Conservation (phyloP, 2,329 filamentous ascomycete genomes). For the Pseudocercospora musae region DNA sequence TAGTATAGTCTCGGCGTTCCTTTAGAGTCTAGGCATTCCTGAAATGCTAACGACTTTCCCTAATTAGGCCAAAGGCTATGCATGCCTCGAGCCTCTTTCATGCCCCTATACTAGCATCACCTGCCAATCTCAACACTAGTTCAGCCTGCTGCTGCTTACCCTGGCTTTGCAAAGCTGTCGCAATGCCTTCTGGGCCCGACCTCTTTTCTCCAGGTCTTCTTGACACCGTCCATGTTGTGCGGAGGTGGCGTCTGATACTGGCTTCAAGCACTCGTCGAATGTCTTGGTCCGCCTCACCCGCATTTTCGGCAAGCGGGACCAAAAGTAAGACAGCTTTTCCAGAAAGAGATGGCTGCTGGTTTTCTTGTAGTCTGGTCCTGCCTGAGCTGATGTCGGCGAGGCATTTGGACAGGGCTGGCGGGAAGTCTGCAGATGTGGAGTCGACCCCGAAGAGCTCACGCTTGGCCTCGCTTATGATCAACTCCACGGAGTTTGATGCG, state of each 20-base stretch:
- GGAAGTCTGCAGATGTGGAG: constrained; percentile 65
- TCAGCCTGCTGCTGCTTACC: background rate
- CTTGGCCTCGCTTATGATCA: constrained; percentile 66
- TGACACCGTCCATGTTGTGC: constrained; percentile 3
- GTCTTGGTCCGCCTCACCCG: constrained; percentile 50
- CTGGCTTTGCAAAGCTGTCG: background rate
- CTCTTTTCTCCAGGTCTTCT: constrained; percentile 5
- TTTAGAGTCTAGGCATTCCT: no score
- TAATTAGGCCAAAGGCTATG: no score
- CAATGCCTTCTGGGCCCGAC: background rate
- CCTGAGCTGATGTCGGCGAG: constrained; percentile 60
- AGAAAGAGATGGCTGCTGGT: constrained; percentile 39
- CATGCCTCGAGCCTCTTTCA: no score
- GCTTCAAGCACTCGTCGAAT: constrained; percentile 51
- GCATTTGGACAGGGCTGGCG: constrained; percentile 63
- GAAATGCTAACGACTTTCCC: no score
- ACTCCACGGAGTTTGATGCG: constrained; percentile 53
- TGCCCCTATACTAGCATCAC: background rate
- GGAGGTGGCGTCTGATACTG: constrained; percentile 36
- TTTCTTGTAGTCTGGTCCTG: constrained; percentile 37
- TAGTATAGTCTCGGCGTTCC: no score
- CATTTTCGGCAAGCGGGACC: constrained; percentile 43
- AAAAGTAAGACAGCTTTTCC: constrained; percentile 50
- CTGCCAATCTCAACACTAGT: background rate
- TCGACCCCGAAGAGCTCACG: constrained; percentile 66